These are phyloP conservation scores for Musa beccarii DNA, from an alignment of 176 grass and related monocot genomes.

Conservation along the genomic window DNA sequence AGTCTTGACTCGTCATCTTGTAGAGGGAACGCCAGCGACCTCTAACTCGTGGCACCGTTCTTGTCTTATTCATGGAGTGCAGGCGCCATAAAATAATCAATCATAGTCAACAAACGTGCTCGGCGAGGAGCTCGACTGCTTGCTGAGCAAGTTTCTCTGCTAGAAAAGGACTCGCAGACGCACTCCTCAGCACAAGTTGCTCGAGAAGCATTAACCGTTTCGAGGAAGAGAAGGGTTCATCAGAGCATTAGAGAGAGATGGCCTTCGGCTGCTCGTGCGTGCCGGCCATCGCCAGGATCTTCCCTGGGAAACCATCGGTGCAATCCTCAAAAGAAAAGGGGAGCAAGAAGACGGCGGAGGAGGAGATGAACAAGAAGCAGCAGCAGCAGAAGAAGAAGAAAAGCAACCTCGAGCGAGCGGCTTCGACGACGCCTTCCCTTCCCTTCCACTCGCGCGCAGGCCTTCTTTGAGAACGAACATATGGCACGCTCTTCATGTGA, in stretches of 20 bases:
- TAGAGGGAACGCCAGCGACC: no score
- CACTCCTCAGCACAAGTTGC: not conserved
- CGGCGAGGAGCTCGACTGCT: no score
- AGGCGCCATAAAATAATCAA: no score
- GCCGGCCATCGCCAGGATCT: not conserved
- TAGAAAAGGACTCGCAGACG: no score
- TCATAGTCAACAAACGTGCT: no score
- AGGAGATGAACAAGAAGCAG: not conserved
- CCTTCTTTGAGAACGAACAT: not conserved
- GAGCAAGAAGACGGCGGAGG: not conserved
- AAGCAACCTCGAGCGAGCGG: conserved; percentile 1
- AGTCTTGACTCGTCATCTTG: no score
- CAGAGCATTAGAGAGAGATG: not conserved
- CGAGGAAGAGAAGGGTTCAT: no score
- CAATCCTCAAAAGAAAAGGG: no score
- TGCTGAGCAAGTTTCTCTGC: no score
- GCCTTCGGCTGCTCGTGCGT: not conserved
- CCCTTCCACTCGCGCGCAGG: not conserved
- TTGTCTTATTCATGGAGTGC: no score
- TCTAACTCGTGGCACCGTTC: no score
- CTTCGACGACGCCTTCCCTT: not conserved
- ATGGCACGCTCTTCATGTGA: no score
- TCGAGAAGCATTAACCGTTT: not conserved
- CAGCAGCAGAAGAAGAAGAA: not conserved
- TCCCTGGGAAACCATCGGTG: not conserved